Evolutionary conservation across 805 yeast species (phyloP).

Genomic region (Citeromyces matritensis): DNA sequence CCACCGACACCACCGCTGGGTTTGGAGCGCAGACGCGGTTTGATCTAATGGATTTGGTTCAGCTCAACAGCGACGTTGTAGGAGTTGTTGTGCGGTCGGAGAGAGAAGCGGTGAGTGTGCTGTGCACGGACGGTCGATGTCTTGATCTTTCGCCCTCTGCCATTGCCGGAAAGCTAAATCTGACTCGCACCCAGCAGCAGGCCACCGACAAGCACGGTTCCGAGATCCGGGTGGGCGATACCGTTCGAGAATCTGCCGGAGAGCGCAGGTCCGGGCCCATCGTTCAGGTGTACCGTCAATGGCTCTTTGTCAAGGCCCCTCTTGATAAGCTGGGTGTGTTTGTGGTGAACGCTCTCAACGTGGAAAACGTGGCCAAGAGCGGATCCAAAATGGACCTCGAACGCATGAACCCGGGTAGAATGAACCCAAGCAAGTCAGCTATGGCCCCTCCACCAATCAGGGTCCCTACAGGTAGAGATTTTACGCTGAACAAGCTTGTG

Average conservation of each 20-base stretch:
- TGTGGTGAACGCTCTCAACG: slow-evolving; percentile 60
- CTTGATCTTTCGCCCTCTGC: slow-evolving; percentile 62
- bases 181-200: slow-evolving; percentile 52
- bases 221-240: slow-evolving; percentile 80
- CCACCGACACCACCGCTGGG: slow-evolving; percentile 68
- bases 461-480: slow-evolving; percentile 63
- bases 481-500: slow-evolving; percentile 70
- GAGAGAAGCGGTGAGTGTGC: slow-evolving; percentile 66
- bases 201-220: slow-evolving; percentile 80
- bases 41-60: slow-evolving; percentile 81
- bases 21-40: slow-evolving; percentile 63
- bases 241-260: slow-evolving; percentile 73
- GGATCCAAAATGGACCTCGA: slow-evolving; percentile 47
- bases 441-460: slow-evolving; percentile 30
- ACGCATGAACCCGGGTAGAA: slow-evolving; percentile 74
- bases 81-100: slow-evolving; percentile 89
- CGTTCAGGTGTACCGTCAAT: slow-evolving; percentile 71
- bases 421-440: no score
- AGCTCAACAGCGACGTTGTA: slow-evolving; percentile 69
- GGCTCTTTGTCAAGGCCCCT: slow-evolving; percentile 68
- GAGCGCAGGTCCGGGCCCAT: slow-evolving; percentile 84
- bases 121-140: slow-evolving; percentile 71
- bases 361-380: slow-evolving; percentile 51
- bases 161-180: slow-evolving; percentile 64
- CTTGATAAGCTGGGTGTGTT: slow-evolving; percentile 86